Conservation (phyloP, 306 rosid genomes). For the Bauhinia variegata region DNA sequence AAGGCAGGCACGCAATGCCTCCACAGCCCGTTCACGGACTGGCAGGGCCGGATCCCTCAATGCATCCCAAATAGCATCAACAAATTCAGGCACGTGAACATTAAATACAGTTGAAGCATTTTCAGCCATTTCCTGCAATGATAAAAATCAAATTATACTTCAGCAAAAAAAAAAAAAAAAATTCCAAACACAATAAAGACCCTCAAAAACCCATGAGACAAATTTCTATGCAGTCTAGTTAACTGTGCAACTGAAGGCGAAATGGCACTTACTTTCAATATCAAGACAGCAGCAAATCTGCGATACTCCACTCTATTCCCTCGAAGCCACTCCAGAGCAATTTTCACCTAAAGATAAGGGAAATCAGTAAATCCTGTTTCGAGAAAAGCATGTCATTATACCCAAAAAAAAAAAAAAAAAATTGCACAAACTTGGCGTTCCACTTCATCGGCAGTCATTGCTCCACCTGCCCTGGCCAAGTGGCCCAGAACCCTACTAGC, state of each 20-base stretch:
- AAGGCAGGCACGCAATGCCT: conserved; percentile 97
- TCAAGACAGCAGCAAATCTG: conserved; percentile 91
- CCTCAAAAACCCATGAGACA: neutral
- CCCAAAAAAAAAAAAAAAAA: too few relatives aligned
- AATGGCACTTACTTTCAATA: conserved; percentile 76
- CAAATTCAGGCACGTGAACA: conserved; percentile 96
- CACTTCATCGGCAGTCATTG: conserved; percentile 98
- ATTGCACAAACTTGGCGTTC: conserved; percentile 77
- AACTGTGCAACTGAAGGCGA: neutral
- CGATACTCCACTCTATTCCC: conserved; percentile 92
- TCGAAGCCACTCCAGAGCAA: conserved; percentile 87
- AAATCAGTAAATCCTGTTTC: conserved; percentile 28
- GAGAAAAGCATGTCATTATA: neutral
- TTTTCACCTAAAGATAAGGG: conserved; percentile 59
- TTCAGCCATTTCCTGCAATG: conserved; percentile 95
- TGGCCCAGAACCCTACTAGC: conserved; percentile 97
- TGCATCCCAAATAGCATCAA: conserved; percentile 98
- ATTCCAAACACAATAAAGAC: neutral
- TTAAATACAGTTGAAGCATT: conserved; percentile 95
- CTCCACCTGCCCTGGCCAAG: conserved; percentile 95
- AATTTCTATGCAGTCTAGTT: neutral
- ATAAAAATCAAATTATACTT: conserved; percentile 36
- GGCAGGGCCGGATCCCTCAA: conserved; percentile 87
- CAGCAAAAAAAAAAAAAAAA: too few relatives aligned
- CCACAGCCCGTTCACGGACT: conserved; percentile 97